phyloP scores from a whole-genome alignment of 495 filamentous ascomycete genomes.

The Neurospora sp. region DNA sequence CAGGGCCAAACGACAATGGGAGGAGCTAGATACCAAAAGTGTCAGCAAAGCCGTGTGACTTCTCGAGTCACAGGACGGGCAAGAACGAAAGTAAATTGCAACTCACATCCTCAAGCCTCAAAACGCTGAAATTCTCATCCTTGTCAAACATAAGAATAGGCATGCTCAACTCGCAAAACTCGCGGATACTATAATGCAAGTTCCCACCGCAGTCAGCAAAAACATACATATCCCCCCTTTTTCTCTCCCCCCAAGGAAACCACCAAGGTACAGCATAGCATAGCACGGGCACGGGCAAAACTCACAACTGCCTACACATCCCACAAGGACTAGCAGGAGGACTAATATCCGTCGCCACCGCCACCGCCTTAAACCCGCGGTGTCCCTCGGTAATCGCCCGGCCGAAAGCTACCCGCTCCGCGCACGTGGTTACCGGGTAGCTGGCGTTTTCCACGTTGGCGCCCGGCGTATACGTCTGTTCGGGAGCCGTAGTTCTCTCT shows the following conservation, averaged over 20 bases:
- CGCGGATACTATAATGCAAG: constrained; percentile 51
- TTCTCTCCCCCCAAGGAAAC: background rate
- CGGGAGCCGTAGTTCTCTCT: background rate
- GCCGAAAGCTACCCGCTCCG: constrained; percentile 78
- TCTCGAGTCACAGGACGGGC: constrained; percentile 5
- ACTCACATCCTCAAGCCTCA: constrained; percentile 62
- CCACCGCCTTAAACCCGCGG: constrained; percentile 66
- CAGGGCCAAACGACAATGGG: constrained; percentile 64
- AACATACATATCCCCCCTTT: background rate
- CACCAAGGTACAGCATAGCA: background rate
- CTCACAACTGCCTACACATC: constrained; percentile 55
- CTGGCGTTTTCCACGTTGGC: constrained; percentile 92
- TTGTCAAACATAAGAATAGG: constrained; percentile 92
- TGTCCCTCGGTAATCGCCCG: constrained; percentile 68
- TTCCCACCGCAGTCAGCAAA: constrained; percentile 9
- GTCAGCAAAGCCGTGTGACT: background rate
- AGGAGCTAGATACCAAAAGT: constrained; percentile 37
- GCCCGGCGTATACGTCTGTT: constrained; percentile 38
- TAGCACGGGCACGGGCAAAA: background rate
- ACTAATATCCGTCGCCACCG: constrained; percentile 71
- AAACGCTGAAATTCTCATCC: constrained; percentile 55
- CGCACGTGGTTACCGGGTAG: constrained; percentile 88
- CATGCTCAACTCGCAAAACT: constrained; percentile 56
- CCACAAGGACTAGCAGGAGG: constrained; percentile 66
- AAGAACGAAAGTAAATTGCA: constrained; percentile 1